Evolutionary conservation across 2,329 filamentous ascomycete species (phyloP).

Genomic region (Zymoseptoria tritici): DNA sequence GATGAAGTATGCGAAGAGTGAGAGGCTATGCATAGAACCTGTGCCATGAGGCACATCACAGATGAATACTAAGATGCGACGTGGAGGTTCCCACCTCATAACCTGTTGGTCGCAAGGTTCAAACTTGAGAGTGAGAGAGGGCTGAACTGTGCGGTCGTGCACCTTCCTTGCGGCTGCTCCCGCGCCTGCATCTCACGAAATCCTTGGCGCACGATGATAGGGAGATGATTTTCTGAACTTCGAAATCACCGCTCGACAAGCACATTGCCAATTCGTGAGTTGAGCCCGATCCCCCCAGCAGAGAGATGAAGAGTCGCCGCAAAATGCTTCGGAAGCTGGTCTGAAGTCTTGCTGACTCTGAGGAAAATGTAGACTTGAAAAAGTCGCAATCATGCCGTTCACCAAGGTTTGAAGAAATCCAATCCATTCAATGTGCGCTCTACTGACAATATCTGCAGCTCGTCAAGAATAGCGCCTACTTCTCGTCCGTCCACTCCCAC

Average conservation of each 20-base stretch:
- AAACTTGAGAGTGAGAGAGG: too few species aligned
- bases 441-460: constrained; percentile 56
- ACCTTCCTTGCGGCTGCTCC: background rate
- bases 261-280: background rate
- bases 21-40: too few species aligned
- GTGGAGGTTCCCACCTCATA: too few species aligned
- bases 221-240: too few species aligned
- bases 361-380: constrained; percentile 33
- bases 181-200: too few species aligned
- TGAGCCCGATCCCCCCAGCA: background rate
- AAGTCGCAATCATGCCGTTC: constrained; percentile 13
- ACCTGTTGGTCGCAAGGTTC: too few species aligned
- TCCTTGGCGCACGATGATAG: too few species aligned
- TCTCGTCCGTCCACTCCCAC: constrained; percentile 61
- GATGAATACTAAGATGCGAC: too few species aligned
- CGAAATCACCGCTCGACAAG: background rate
- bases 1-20: too few species aligned
- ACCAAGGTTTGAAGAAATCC: background rate
- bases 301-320: constrained; percentile 62
- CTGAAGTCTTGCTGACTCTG: constrained; percentile 99
- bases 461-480: constrained; percentile 98
- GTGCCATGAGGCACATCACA: too few species aligned
- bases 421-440: background rate
- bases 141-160: too few species aligned
- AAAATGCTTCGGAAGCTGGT: constrained; percentile 92